Percentiles rank a stretch among this genome's conserved stretches.
Conservation (phyloP, 2,329 filamentous ascomycete genomes). For the Verticillium tricorpus region DNA sequence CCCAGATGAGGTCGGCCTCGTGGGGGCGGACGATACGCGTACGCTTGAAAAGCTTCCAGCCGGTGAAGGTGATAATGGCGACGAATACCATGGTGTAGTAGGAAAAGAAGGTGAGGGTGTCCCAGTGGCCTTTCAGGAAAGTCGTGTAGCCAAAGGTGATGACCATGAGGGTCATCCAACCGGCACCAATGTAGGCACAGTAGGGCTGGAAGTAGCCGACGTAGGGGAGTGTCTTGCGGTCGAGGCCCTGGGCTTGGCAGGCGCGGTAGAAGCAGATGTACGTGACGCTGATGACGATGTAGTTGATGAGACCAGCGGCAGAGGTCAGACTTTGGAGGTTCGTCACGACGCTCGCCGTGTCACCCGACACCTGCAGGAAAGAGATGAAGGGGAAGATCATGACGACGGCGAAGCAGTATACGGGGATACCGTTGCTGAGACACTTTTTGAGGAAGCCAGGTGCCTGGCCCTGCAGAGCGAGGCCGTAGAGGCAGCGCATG, state of each 20-base stretch:
- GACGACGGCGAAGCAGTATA: conserved; percentile 51
- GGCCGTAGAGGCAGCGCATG: conserved; percentile 50
- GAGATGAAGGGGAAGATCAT: conserved; percentile 50
- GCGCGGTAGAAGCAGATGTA: conserved; percentile 56
- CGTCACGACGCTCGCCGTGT: conserved; percentile 43
- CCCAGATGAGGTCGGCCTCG: conserved; percentile 57
- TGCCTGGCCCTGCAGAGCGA: conserved; percentile 50
- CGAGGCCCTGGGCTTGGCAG: conserved; percentile 37
- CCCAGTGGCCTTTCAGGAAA: conserved; percentile 37
- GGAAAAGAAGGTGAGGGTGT: conserved; percentile 39
- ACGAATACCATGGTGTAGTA: conserved; percentile 56
- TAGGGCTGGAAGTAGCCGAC: conserved; percentile 55
- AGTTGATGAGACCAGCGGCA: conserved; percentile 44
- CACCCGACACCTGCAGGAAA: conserved; percentile 45
- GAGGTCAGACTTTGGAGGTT: conserved; percentile 47
- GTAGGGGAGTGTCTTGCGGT: conserved; percentile 51
- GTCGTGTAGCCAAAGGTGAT: conserved; percentile 52
- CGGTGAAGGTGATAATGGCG: conserved; percentile 46
- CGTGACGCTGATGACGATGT: conserved; percentile 45
- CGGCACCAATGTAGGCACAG: conserved; percentile 42
- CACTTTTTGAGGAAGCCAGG: conserved; percentile 46
- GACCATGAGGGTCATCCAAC: conserved; percentile 37
- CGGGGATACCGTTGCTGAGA: conserved; percentile 55
- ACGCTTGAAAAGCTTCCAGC: conserved; percentile 60
- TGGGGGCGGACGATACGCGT: conserved; percentile 49